Base-by-base conservation (phyloP, 352 stramenopile species). In the Phytophthora agathidicida region DNA sequence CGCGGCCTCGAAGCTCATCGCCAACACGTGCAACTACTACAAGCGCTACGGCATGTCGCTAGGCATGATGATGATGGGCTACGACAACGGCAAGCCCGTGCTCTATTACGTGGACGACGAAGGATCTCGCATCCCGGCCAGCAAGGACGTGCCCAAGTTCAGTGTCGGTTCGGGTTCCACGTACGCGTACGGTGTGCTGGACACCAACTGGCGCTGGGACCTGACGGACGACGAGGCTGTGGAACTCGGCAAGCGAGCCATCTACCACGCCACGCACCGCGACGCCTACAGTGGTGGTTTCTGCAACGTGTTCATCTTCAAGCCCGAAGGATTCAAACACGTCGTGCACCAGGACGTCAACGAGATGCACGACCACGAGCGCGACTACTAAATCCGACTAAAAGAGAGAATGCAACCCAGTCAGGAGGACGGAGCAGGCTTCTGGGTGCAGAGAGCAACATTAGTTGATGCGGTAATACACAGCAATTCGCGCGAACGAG, bases 61-160 rank as follows among this genome's bases (percentile, higher is more conserved):
- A 73, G 98, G 98, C 36, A 99, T 98, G 68, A 99, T 99, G 98
- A 97, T 99, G 75, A 98, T 98, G 65, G 98, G 98, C 48, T 99
- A 98, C 90, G 98, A 99, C 87, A 98, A 95, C 43, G 90, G 87
- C 28, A 91, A 98, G 52, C 97, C 98, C 5, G 93, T 98, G 74
- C 88, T 99, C 16, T 99, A 99, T 80, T 99, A 99, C 70, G 96
- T 99, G n/a, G 98, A 99, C 77, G 96, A 99, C 68, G 98, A 99
- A 71, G 98, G 97, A 51, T 99, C 96, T 11, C 88, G 98, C 37
- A 93, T 99, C 33, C 91, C 98, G 59, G 97, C 97, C 19, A 97
- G 97, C 36, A 86, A 94, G 59, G 77, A 91, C 54, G 88, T 96
- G 32, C 88, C 96, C 66, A 97, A 98, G 75, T 99, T 99, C 77